Conservation (phyloP, 805 yeast species). For the Priceomyces medius region DNA sequence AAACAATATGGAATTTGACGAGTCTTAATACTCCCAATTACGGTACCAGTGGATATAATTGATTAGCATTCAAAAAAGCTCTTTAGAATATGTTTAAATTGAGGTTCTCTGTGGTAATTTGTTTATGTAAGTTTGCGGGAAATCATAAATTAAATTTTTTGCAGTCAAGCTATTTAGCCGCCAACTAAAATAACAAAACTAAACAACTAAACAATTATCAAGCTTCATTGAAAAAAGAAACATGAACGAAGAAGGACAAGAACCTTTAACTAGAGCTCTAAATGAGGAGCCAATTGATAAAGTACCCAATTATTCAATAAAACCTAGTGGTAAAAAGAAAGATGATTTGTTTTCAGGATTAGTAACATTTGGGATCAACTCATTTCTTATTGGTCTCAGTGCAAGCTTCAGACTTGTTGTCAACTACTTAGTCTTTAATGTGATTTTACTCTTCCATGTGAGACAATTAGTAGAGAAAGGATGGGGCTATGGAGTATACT, state of each 20-base stretch:
- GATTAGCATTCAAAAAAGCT: no score
- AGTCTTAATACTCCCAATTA: no score
- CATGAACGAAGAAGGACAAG: no score
- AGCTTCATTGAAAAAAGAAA: background rate
- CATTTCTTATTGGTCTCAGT: conserved; percentile 1
- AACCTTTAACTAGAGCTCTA: no score
- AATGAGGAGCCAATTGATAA: background rate
- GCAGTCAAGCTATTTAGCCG: background rate
- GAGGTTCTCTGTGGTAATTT: no score
- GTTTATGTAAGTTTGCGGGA: background rate
- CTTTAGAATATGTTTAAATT: no score
- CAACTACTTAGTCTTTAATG: conserved; percentile 10
- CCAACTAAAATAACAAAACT: background rate
- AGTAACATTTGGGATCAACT: conserved; percentile 1
- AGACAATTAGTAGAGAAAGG: conserved; percentile 8
- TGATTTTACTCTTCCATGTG: conserved; percentile 11
- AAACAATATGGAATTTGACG: no score
- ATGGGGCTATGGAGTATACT: conserved; percentile 3
- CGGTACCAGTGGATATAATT: no score
- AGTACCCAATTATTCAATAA: background rate
- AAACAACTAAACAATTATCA: background rate
- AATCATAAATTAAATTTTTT: background rate
- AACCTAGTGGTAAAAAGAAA: background rate
- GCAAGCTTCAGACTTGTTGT: conserved; percentile 8
- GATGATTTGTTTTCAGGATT: conserved; percentile 1